Percentiles rank a stretch among this genome's conserved stretches.
Evolutionary conservation across 1,139 yeast species (phyloP).

Genomic region (Saccharomyces pastorianus): DNA sequence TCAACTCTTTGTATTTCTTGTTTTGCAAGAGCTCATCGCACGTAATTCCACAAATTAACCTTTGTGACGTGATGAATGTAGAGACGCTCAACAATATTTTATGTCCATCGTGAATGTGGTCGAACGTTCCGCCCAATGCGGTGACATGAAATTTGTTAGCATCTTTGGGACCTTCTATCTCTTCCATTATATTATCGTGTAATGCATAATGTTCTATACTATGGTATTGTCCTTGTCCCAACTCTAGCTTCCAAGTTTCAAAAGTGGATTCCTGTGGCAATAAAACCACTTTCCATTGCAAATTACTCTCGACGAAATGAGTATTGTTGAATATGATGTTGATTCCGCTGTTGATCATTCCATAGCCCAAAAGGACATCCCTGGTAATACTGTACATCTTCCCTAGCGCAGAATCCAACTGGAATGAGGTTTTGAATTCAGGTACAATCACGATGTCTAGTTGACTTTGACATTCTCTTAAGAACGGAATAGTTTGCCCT

Average conservation of each 20-base stretch:
- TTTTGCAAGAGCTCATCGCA: constrained; percentile 66
- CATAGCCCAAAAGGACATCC: constrained; percentile 16
- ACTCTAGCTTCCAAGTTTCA: not conserved
- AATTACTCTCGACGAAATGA: constrained; percentile 8
- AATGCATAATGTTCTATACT: not conserved
- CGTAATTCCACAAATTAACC: constrained; percentile 74
- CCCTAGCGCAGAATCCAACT: constrained; percentile 25
- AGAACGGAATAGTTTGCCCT: not conserved
- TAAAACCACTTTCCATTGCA: constrained; percentile 13
- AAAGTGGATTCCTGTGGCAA: not conserved
- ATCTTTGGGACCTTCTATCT: constrained; percentile 6
- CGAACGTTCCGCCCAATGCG: constrained; percentile 95
- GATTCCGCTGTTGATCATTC: constrained; percentile 6
- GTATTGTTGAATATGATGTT: constrained; percentile 9
- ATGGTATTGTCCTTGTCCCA: not conserved
- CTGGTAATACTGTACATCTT: constrained; percentile 23
- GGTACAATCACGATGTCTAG: constrained; percentile 21
- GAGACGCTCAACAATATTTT: constrained; percentile 72
- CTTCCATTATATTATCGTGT: not conserved
- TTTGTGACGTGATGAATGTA: constrained; percentile 47
- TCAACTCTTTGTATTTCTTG: constrained; percentile 60
- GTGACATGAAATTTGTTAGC: constrained; percentile 31
- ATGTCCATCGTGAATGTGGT: constrained; percentile 94
- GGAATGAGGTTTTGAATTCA: constrained; percentile 15
- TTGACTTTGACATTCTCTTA: constrained; percentile 3